phyloP scores from a whole-genome alignment of 1,284 basidiomycete genomes.

The Ceratobasidium sp. region DNA sequence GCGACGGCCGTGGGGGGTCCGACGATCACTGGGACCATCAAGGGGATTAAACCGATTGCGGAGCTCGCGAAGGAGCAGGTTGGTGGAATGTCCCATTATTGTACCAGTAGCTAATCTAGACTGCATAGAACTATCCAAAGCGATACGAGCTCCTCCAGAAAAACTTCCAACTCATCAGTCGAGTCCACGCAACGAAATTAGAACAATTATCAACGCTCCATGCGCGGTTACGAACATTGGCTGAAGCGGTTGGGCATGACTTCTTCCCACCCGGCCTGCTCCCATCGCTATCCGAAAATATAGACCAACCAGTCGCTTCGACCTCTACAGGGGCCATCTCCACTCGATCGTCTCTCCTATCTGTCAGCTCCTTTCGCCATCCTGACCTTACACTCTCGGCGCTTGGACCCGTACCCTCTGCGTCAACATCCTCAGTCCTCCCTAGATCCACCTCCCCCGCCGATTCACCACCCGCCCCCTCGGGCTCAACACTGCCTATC shows the following conservation, averaged over 20 bases:
- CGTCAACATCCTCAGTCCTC: neutral
- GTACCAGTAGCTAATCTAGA: slow-evolving; percentile 14
- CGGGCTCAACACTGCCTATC: slow-evolving; percentile 1
- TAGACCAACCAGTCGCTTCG: slow-evolving; percentile 2
- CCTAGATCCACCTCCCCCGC: neutral
- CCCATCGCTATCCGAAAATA: slow-evolving; percentile 10
- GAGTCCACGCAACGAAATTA: slow-evolving; percentile 63
- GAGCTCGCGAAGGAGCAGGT: slow-evolving; percentile 67
- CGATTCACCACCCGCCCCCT: neutral
- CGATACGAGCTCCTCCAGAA: slow-evolving; percentile 69
- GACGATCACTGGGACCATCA: slow-evolving; percentile 69
- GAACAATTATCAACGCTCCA: slow-evolving; percentile 76
- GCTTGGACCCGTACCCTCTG: slow-evolving; percentile 11
- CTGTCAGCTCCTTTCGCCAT: slow-evolving; percentile 27
- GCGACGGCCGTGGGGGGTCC: slow-evolving; percentile 74
- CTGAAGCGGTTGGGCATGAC: slow-evolving; percentile 68
- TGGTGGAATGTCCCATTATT: neutral
- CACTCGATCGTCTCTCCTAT: slow-evolving; percentile 23
- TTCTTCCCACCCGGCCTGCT: slow-evolving; percentile 71
- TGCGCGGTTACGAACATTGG: slow-evolving; percentile 67
- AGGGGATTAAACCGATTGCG: slow-evolving; percentile 56
- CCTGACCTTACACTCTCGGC: slow-evolving; percentile 43
- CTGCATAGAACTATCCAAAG: slow-evolving; percentile 67
- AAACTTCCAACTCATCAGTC: slow-evolving; percentile 17
- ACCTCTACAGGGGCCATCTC: neutral